Evolutionary conservation across 192 early-diverging fungal species (phyloP), one percentile per base, ranked within the genome.

Genomic region (Chytriomyces sp.): DNA sequence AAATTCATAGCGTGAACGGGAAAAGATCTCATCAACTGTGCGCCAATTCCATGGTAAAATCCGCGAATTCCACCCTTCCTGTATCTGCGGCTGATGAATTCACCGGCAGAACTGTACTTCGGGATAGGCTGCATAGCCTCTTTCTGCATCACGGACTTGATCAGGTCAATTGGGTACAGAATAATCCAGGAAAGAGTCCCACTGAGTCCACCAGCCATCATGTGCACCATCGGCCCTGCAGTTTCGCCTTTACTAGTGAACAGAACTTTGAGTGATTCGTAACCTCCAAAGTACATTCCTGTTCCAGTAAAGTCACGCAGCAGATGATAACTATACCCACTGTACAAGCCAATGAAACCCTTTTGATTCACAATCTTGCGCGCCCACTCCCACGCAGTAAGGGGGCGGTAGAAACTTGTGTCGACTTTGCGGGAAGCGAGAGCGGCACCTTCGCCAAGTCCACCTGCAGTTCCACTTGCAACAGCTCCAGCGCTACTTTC

Each of bases 1-100:
- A 88, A 88, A 73, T 85, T 88, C 47, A 88, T 57, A 6, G 81
- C 26, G 61, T 89, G 87, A 6, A 89, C 82, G 24, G 84, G 84
- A 69, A 89, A 87, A 46, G 78, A 78, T 28, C 87, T 72, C 23
- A 84, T 53, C 18, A 89, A 72, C 76, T 89, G 87, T 61, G 85
- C 79, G 18, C 77, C 74, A 43, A 89, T 77, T 20, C 87, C 86
- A 47, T 64, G 78, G 71, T 87, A 87, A 70, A 87, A 89, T 13
- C 87, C 82, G 4, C 62, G 26, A 35, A 89, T 72, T 11, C 86
- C 87, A 10, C 71, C 50, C 61, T 82, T 78, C 16, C 44, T 50
- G 65, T 68, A 89, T 24, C 77, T 48, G 18, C 61, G 18, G 8
- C 63, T 45, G 62, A 89, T 77, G 61, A 89, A 84, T 45, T 82